These are phyloP conservation scores for Prunus mume DNA, from an alignment of 306 rosid species.

Conservation along the genomic window DNA sequence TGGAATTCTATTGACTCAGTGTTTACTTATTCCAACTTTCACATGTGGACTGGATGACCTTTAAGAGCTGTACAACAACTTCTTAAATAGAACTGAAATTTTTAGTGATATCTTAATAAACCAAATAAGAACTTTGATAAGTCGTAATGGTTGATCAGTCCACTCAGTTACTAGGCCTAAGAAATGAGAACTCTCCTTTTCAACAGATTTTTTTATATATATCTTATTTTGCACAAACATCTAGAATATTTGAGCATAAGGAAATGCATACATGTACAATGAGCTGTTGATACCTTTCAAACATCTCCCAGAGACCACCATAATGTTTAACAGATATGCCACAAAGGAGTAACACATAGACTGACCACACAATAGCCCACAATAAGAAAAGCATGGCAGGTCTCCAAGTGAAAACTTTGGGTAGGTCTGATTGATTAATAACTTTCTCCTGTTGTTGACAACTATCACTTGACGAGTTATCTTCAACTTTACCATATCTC, in stretches of 20 bases:
- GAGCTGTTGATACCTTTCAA: constrained; percentile 59
- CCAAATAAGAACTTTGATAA: background rate
- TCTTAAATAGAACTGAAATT: background rate
- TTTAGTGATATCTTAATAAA: background rate
- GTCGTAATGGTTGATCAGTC: background rate
- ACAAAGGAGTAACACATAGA: constrained; percentile 71
- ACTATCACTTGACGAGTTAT: constrained; percentile 36
- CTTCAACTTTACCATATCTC: constrained; percentile 38
- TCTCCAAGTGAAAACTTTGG: constrained; percentile 59
- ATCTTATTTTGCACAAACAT: constrained; percentile 7
- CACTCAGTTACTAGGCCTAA: background rate
- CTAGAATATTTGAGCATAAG: background rate
- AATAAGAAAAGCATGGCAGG: constrained; percentile 46
- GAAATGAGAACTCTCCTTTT: background rate
- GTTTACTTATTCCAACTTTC: background rate
- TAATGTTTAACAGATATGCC: constrained; percentile 56
- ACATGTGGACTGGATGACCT: background rate
- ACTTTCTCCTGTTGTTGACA: constrained; percentile 37
- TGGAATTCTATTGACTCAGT: background rate
- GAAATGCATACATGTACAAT: constrained; percentile 6
- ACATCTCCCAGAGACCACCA: constrained; percentile 84
- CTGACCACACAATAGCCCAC: constrained; percentile 69
- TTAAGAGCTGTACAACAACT: background rate
- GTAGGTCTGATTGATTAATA: constrained; percentile 28
- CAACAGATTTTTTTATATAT: background rate